Evolutionary conservation across 495 filamentous ascomycete species (phyloP).

Genomic region (Penicillium angulare): DNA sequence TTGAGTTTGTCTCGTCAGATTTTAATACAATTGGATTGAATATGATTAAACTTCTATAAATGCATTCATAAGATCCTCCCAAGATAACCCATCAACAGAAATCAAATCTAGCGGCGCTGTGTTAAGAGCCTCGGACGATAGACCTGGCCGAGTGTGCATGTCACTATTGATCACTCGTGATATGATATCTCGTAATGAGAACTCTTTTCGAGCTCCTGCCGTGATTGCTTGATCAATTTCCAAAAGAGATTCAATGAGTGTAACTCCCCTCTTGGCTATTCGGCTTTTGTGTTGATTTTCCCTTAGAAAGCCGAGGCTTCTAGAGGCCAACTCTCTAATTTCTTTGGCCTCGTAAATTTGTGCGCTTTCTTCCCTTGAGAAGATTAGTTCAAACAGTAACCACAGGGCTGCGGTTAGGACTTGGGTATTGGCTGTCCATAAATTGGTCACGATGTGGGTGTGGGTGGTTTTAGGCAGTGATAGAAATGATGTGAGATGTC

Average conservation of each 20-base stretch:
- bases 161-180: slow-evolving; percentile 3
- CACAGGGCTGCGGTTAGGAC: slow-evolving; percentile 11
- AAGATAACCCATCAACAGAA: background rate
- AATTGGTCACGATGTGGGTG: slow-evolving; percentile 2
- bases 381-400: slow-evolving; percentile 12
- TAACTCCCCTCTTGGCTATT: slow-evolving; percentile 8
- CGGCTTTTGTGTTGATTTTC: background rate
- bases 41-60: background rate
- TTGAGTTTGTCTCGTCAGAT: no score
- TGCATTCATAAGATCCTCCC: slow-evolving; percentile 1
- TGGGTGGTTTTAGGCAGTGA: slow-evolving; percentile 2
- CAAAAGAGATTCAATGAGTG: slow-evolving; percentile 5
- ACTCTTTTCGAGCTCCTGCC: background rate
- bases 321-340: background rate
- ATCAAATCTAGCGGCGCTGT: background rate
- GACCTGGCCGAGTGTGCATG: background rate
- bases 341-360: slow-evolving; percentile 2
- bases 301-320: slow-evolving; percentile 1
- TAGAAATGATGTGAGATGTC: slow-evolving; percentile 5
- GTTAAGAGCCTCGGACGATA: no score
- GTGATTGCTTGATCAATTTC: slow-evolving; percentile 1
- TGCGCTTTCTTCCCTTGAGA: slow-evolving; percentile 2
- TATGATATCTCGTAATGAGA: slow-evolving; percentile 7
- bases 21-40: no score
- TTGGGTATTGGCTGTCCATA: slow-evolving; percentile 16